phyloP scores from a whole-genome alignment of 495 filamentous ascomycete species.

The Staphylotrichum longicolle region DNA sequence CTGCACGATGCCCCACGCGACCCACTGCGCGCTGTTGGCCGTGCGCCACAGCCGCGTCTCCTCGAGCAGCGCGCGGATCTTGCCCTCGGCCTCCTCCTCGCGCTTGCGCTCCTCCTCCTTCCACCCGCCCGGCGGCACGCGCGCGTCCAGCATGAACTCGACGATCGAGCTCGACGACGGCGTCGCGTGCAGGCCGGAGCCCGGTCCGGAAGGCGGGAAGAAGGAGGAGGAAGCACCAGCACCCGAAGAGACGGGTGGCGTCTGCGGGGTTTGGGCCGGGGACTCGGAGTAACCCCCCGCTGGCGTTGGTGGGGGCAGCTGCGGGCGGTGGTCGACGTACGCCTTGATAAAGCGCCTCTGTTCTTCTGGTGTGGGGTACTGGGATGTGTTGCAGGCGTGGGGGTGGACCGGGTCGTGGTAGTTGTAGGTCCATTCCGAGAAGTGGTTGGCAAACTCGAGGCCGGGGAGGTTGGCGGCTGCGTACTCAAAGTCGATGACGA shows the following conservation, averaged over 20 bases:
- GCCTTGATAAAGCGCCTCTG: conserved; percentile 80
- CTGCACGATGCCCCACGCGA: conserved; percentile 94
- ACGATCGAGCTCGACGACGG: conserved; percentile 47
- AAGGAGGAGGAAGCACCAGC: neutral
- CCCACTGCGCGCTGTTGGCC: conserved; percentile 86
- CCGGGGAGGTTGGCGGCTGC: conserved; percentile 85
- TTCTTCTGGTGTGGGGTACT: conserved; percentile 76
- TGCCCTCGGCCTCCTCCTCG: conserved; percentile 59
- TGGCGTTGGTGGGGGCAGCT: conserved; percentile 35
- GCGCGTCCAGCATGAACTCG: conserved; percentile 69
- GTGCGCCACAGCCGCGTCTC: conserved; percentile 83
- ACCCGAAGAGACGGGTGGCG: neutral
- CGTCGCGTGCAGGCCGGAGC: conserved; percentile 29
- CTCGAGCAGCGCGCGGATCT: conserved; percentile 65
- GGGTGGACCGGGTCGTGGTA: conserved; percentile 71
- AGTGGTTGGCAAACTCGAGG: conserved; percentile 96
- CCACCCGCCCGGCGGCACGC: conserved; percentile 53
- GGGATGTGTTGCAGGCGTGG: conserved; percentile 61
- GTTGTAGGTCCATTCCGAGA: conserved; percentile 98
- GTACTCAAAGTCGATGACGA: conserved; percentile 99
- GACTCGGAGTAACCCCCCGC: neutral
- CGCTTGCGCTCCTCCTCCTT: conserved; percentile 57
- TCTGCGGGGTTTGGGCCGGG: conserved; percentile 11
- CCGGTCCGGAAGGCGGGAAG: too few relatives aligned
- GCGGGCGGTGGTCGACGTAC: conserved; percentile 78